Evolutionary conservation across 768 basidiomycete genomes (phyloP), one percentile per base, ranked within the genome.

Genomic region (Phylloporus rhodoxanthus): DNA sequence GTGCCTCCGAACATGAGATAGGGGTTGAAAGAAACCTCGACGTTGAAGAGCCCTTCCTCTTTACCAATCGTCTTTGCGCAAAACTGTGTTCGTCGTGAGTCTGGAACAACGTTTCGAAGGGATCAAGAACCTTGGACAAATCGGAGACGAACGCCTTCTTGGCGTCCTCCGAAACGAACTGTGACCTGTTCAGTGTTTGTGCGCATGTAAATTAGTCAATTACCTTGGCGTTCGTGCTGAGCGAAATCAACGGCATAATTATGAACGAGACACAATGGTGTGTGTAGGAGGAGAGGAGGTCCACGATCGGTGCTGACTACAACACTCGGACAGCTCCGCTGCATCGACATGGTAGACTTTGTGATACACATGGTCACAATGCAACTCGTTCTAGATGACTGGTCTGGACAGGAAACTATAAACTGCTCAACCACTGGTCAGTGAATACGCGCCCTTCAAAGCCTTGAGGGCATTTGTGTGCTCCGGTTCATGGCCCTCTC

Each of bases 1-100:
- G 77, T 77, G 13, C 84, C 85, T 17, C 55, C 70, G 58, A 80
- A 86, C 3, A 80, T 74, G 51, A 86, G 72, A 30, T 70, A 72
- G 46, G 85, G 80, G 55, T 82, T 80, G 69, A 81, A 73, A 10
- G 63, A 70, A 56, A 81, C 74, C 54, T 74, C 72, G 53, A 79
- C 68, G n/a, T 74, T 70, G 55, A 87, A 79, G 54, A 75, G 72
- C 13, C 50, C 26, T 57, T 82, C 77, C 0, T 81, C 81, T 60
- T 84, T 86, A 1, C 63, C 62, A 52, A 86, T 63, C 8, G 71
- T 71, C 48, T 75, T 61, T 8, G 84, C 81, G 8, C 74, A 68
- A 51, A 80, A 65, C 84, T 85, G 33, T 6, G 8, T 33, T 4
- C 19, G 34, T 51, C 7, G 33, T 20, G 32, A 36, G 32, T 39